Evolutionary conservation across 768 basidiomycete species (phyloP), one percentile per base, ranked within the genome.

Genomic region (Boletus vermiculosoides): DNA sequence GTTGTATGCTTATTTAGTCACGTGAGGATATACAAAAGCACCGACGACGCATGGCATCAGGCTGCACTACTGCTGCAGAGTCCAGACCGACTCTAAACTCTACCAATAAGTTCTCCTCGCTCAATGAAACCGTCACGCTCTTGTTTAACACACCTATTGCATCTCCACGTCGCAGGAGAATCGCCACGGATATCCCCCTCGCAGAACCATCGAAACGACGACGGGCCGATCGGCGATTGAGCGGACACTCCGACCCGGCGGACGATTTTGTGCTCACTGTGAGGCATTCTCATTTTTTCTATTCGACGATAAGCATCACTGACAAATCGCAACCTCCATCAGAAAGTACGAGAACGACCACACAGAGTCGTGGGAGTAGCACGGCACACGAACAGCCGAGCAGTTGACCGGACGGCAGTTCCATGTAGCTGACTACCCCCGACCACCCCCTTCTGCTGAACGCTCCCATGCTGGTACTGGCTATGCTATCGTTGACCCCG

Each of bases 101-200:
- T 31, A 30, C 20, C 45, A 39, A 59, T 60, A n/a, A n/a, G 51
- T 25, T 64, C 6, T 55, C 63, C 37, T 66, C 61, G 1, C 13
- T 72, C 22, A 44, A 54, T 1, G 58, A 60, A 15, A 66, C 56
- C 4, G 5, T 66, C 12, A 31, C 23, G 11, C 33, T 68, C 13
- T 52, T 72, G 44, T 52, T 68, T 22, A 66, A 58, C 28, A 72
- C 68, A 8, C 69, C 69, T 4, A 63, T 70, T 36, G 55, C 46
- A 34, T 57, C 63, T 28, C 48, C 59, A 15, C 41, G 4, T 12
- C 5, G 0, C 36, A 56, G 45, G 45, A 36, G 1, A 28, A 20
- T 22, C 16, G 18, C n/a, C 3, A 48, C 22, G 6, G 59, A 62
- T 11, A 56, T 72, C 5, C 52, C 59, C 2, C 64, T 72, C 30